Percentiles rank a stretch among this genome's conserved stretches.
Conservation (phyloP, 1,284 basidiomycete genomes). For the Ustilago loliicola region DNA sequence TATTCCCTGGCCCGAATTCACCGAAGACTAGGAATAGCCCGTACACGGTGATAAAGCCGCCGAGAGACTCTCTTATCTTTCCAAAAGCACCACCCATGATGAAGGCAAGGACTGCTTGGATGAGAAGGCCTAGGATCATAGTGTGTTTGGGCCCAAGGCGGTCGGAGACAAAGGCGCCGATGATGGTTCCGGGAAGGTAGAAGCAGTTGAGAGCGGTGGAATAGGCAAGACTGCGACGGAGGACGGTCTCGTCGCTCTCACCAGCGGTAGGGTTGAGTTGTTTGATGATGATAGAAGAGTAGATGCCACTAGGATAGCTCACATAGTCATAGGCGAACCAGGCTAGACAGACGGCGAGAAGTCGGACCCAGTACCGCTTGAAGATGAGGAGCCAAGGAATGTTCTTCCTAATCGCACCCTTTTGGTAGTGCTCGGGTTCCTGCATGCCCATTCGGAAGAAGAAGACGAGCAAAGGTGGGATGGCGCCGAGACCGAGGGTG, state of each 20-base stretch:
- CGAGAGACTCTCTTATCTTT: conserved; percentile 67
- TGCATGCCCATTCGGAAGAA: conserved; percentile 88
- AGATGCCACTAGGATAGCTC: conserved; percentile 75
- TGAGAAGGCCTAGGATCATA: conserved; percentile 60
- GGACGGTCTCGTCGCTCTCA: conserved; percentile 30
- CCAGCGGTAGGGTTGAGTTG: conserved; percentile 74
- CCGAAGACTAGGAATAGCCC: conserved; percentile 90
- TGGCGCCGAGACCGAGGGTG: conserved; percentile 85
- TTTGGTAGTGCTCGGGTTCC: conserved; percentile 78
- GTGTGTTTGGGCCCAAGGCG: conserved; percentile 65
- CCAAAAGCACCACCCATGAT: conserved; percentile 61
- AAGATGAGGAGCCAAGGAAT: conserved; percentile 85
- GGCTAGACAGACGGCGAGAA: conserved; percentile 79
- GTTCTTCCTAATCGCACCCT: conserved; percentile 80
- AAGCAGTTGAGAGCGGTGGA: conserved; percentile 72
- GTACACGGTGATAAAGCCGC: conserved; percentile 78
- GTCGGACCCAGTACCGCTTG: conserved; percentile 81
- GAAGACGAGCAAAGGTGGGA: conserved; percentile 85
- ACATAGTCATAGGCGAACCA: conserved; percentile 74
- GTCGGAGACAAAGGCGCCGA: conserved; percentile 81
- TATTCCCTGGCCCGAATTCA: conserved; percentile 76
- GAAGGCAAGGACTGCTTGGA: conserved; percentile 75
- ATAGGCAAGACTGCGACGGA: conserved; percentile 64
- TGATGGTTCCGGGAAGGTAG: conserved; percentile 77
- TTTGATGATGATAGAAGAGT: conserved; percentile 82